Evolutionary conservation across 495 filamentous ascomycete species (phyloP), one percentile per base, ranked within the genome.

Genomic region (Bacidia rubella): DNA sequence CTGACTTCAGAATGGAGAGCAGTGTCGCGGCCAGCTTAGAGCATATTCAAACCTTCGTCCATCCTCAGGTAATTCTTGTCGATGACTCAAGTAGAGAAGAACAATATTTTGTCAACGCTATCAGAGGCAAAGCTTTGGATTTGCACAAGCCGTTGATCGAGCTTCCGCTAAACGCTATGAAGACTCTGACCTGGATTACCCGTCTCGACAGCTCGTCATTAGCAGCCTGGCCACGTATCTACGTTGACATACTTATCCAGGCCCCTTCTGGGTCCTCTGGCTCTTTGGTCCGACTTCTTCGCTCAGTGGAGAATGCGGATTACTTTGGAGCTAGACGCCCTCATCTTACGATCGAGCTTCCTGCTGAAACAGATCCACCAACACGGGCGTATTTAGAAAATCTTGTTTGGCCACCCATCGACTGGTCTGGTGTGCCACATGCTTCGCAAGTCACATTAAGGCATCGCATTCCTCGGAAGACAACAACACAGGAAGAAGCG

Each of bases 261-360:
- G 83, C 82, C n/a, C 71, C 80, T 11, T 63, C 75, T 7, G 71
- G 78, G 2, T 76, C 79, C 23, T 79, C 85, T 9, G 85, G 86
- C 1, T 83, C 82, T 44, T 56, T 95, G 17, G 77, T 85, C 22
- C 74, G 85, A 45, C 70, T 93, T 20, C 70, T 95, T 1, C 74
- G 75, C 50, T 90, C 86, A 19, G 69, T 95, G 17, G 68, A 78
- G 57, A 69, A 69, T 7, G 85, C 87, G 1, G 86, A 94, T 55
- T 90, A 85, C 62, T 76, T 80, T 52, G 78, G 79, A 2, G 70
- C 76, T 11, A 61, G 70, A 5, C 64, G 69, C 12, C 87, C 88
- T 1, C 75, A 80, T 61, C 64, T 95, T 19, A 90, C 85, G 11
- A 78, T 95, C 51, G 88, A 95, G 59, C 76, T 95, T 21, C 84